phyloP scores from a whole-genome alignment of 352 stramenopile species.

The Phytophthora tubulina region DNA sequence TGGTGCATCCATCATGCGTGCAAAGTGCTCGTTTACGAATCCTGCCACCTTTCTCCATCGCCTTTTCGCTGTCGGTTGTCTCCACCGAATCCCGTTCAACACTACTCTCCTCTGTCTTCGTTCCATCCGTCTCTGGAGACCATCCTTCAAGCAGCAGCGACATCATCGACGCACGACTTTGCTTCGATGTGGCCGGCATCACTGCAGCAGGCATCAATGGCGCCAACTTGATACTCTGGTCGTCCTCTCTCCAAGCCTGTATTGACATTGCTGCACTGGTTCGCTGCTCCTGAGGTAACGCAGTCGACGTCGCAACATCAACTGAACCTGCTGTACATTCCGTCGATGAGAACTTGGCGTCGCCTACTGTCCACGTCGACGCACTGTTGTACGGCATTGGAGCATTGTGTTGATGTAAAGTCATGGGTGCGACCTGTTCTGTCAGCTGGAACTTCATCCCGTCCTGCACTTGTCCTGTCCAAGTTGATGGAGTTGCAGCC shows the following conservation, averaged over 20 bases:
- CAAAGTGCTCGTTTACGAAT: slow-evolving; percentile 20
- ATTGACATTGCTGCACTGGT: slow-evolving; percentile 1
- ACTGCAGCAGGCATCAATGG: neutral
- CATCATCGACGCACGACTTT: slow-evolving; percentile 30
- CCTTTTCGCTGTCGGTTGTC: neutral
- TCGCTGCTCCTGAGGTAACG: neutral
- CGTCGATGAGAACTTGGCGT: neutral
- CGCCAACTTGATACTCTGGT: neutral
- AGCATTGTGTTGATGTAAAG: neutral
- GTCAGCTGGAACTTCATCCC: too few relatives aligned
- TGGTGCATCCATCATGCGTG: slow-evolving; percentile 8
- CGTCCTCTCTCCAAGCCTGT: neutral
- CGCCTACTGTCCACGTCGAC: neutral
- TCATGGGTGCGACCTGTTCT: neutral
- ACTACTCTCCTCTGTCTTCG: slow-evolving; percentile 2
- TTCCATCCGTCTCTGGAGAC: neutral
- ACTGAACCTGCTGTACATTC: neutral
- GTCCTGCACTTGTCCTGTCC: neutral
- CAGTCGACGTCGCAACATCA: neutral
- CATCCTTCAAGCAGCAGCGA: slow-evolving; percentile 29
- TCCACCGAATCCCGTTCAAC: neutral
- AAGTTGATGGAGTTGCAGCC: neutral
- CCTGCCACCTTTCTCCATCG: neutral
- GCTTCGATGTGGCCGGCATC: neutral
- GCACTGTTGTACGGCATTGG: neutral